Evolutionary conservation across 2,329 filamentous ascomycete species (phyloP), one percentile per base, ranked within the genome.

Genomic region (Xylaria sp.): DNA sequence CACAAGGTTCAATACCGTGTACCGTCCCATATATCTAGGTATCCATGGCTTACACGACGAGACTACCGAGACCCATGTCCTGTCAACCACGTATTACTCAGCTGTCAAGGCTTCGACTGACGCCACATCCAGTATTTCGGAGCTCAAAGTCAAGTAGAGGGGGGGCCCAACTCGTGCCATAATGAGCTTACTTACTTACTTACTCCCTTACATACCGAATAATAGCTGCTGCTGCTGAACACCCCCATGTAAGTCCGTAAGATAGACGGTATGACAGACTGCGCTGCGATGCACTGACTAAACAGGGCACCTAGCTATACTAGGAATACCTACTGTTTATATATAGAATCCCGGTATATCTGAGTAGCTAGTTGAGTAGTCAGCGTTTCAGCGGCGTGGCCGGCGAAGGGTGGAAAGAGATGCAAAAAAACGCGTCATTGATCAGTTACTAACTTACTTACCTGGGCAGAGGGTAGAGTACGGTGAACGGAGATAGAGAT

Each of bases 311-410:
- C n/a, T n/a, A 9, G 9, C 28, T 31, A 31, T 31, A 31, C 28
- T 31, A n/a, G n/a, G 28, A 31, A 31, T 31, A 9, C 28, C 4
- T 9, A 31, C 28, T 31, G 28, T 31, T 5, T 31, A 31, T 31
- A 31, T 31, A 5, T 31, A 31, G 28, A 5, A 31, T 9, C 28
- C 9, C 9, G 28, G 28, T 31, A 4, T 31, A 31, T 31, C 28
- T 31, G 9, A 31, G 28, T 31, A 31, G 28, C 23, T 58, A 54
- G 49, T 42, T 31, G 25, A 19, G 38, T 9, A 12, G 49, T 59
- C 47, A 59, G 57, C 40, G 14, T 60, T 60, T 55, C 46, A 61
- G 51, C 61, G 61, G 61, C 31, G 53, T 57, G 43, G 40, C 61
- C 58, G 57, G 25, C n/a, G n/a, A n/a, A 15, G 21, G 21, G n/a